Evolutionary conservation across 2,329 filamentous ascomycete genomes (phyloP), one percentile per base, ranked within the genome.

Genomic region (Fusarium sacchari): DNA sequence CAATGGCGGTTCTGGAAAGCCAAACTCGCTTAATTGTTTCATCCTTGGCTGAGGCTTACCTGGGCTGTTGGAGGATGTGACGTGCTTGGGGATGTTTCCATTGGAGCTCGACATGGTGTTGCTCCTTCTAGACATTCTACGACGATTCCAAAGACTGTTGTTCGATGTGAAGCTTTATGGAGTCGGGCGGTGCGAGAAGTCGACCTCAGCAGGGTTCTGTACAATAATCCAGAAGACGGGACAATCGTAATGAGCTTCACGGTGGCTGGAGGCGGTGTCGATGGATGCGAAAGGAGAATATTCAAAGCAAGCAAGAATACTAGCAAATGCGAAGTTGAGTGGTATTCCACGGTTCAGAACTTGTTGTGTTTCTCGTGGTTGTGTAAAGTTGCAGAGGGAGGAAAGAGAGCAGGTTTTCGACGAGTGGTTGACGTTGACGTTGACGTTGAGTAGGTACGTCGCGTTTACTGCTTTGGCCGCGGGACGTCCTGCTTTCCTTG

Each of bases 111-210:
- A 74, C 67, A 79, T 84, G 72, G 81, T 83, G 70, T 80, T 81
- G 80, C 84, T 87, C 85, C 91, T 85, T 85, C 90, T 91, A 71
- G 91, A 92, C 91, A 93, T 93, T 78, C 47, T 82, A 61, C 64
- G 60, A 64, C 64, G 58, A 36, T n/a, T 61, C 39, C 20, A 26
- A 60, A 59, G 44, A 53, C 37, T 30, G 42, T 34, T 17, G n/a
- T 14, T 30, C 50, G 24, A 32, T 36, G 49, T 8, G 20, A 55
- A 11, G 32, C 6, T 36, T 34, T 20, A 42, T 44, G 18, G 40
- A 66, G 36, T 62, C 42, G 44, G 47, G 26, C 37, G 22, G n/a
- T 47, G 22, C 28, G 32, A 37, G 40, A 26, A 47, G 17, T 69
- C 39, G 34, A 49, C 36, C 22, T 58, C 22, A 32, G 30, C 10